phyloP scores from a whole-genome alignment of 345 rosid genomes.

The Melaleuca alternifolia region DNA sequence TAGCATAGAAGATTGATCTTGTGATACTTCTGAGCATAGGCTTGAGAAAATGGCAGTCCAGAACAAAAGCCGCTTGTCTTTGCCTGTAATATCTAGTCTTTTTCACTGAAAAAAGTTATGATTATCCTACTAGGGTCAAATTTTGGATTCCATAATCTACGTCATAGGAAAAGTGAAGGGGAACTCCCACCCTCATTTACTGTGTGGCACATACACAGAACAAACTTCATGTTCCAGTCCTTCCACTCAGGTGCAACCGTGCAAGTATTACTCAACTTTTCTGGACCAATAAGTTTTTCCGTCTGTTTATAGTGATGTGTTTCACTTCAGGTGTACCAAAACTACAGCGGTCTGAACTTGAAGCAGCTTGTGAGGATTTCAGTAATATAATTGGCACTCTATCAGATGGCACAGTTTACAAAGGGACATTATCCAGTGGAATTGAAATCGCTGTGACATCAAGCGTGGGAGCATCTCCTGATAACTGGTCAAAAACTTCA shows the following conservation, averaged over 20 bases:
- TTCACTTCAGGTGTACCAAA: constrained; percentile 62
- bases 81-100: background rate
- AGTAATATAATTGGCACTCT: constrained; percentile 81
- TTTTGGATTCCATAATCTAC: constrained; percentile 1
- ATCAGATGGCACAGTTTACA: constrained; percentile 59
- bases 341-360: constrained; percentile 73
- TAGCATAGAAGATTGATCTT: background rate
- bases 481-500: constrained; percentile 57
- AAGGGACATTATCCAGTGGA: constrained; percentile 89
- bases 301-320: background rate
- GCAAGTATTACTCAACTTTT: background rate
- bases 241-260: constrained; percentile 5
- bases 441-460: constrained; percentile 85
- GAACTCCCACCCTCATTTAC: constrained; percentile 10
- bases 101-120: background rate
- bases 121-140: constrained; percentile 4
- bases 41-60: background rate
- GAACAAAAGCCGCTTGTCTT: background rate
- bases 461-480: constrained; percentile 26
- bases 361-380: constrained; percentile 93
- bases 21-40: background rate
- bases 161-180: constrained; percentile 1
- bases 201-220: constrained; percentile 8
- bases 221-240: constrained; percentile 5
- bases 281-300: background rate